Base-by-base conservation (phyloP, 306 rosid genomes). In the Purshia tridentata region DNA sequence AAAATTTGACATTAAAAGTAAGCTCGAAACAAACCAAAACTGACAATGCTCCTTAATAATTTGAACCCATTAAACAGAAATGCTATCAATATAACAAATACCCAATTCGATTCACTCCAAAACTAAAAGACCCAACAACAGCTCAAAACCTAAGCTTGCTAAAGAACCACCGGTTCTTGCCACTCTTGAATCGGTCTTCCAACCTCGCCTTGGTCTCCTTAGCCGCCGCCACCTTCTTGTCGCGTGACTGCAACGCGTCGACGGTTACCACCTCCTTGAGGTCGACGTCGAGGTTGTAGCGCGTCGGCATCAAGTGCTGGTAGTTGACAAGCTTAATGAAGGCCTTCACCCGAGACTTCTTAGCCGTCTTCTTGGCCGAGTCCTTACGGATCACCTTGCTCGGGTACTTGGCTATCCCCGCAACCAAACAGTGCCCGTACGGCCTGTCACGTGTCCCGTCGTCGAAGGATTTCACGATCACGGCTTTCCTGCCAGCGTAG, bases 221-320 rank as follows among this genome's bases (percentile, higher is more conserved):
- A 0, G 63, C 44, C 3, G 80, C 69, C 11, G 75, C 60, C 0
- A 76, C 75, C 54, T 76, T 76, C 48, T 59, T 76, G 75, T 76
- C 80, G 46, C 69, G 41, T 4, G 80, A 69, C 48, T 69, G 75
- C 72, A 68, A 18, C 40, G 65, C 69, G 66, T 69, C 70, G 11
- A 2, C 15, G 3, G 80, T 23, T 44, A 48, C 71, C 5, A 77
- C 65, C 57, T 77, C 81, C 71, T 77, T 77, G 14, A 77, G 51
- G 19, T 69, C 65, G 70, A 70, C 76, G n/a, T 77, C 81, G 46
- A 77, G 81, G 53, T 56, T 69, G 69, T 80, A 75, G 56, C 76
- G 50, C 46, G 83, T 80, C 68, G 83, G 83, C 79, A 80, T 80
- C 72, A 80, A 9, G 63, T 80, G 76, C 59, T 46, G 58, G 76